phyloP scores from a whole-genome alignment of 2,329 filamentous ascomycete genomes.

The Fusarium dimerum region DNA sequence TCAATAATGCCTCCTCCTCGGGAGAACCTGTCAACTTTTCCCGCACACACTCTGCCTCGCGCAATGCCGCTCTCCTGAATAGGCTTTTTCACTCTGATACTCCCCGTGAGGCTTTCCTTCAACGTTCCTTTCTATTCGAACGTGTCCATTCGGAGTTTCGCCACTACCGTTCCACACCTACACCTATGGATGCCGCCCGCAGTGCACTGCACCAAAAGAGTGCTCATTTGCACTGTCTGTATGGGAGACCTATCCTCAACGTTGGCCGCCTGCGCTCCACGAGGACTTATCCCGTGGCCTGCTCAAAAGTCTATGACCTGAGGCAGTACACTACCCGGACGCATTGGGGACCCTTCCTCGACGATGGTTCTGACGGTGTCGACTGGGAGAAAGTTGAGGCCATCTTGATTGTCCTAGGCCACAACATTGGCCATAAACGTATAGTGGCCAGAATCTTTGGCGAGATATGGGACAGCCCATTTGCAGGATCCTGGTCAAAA shows the following conservation, averaged over 20 bases:
- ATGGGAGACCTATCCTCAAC: constrained; percentile 59
- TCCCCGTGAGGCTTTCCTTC: constrained; percentile 62
- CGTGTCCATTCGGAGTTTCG: constrained; percentile 47
- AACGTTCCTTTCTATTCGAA: constrained; percentile 63
- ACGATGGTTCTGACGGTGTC: constrained; percentile 61
- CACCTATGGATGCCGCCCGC: constrained; percentile 7
- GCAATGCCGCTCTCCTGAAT: constrained; percentile 46
- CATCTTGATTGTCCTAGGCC: constrained; percentile 67
- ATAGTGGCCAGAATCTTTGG: constrained; percentile 48
- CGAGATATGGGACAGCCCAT: constrained; percentile 56
- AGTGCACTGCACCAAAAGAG: constrained; percentile 57
- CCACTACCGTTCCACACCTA: constrained; percentile 14
- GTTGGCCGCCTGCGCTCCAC: constrained; percentile 37
- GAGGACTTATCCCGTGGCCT: constrained; percentile 60
- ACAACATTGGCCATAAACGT: constrained; percentile 58
- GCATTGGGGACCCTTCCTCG: constrained; percentile 71
- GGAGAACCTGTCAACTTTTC: constrained; percentile 32
- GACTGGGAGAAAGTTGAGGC: constrained; percentile 84
- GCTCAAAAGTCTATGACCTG: constrained; percentile 72
- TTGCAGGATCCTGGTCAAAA: constrained; percentile 54
- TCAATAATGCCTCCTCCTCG: constrained; percentile 44
- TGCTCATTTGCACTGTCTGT: constrained; percentile 70
- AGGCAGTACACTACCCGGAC: constrained; percentile 63
- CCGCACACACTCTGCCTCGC: constrained; percentile 45
- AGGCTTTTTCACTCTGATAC: constrained; percentile 46